phyloP scores from a whole-genome alignment of 352 stramenopile genomes.

The Sclerospora graminicola region DNA sequence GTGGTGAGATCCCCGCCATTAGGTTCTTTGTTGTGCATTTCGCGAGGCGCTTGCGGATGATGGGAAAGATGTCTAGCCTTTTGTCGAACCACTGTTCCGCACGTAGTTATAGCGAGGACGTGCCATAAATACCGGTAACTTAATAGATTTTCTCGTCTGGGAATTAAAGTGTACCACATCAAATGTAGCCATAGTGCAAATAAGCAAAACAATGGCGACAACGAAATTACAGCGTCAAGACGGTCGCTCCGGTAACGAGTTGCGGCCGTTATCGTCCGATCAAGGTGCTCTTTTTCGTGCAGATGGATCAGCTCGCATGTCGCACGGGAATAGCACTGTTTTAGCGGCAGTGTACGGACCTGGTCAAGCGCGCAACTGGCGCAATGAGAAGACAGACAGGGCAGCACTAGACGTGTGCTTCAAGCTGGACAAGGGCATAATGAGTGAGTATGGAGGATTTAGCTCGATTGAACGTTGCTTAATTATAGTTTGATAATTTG shows the following conservation, averaged over 20 bases:
- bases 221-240: constrained; percentile 43
- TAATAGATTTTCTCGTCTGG: no score
- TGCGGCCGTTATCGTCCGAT: constrained; percentile 64
- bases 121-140: no score
- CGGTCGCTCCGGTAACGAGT: constrained; percentile 61
- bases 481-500: neutral
- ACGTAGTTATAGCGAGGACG: no score
- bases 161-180: no score
- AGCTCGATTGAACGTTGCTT: neutral
- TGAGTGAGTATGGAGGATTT: constrained; percentile 30
- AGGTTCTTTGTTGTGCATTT: no score
- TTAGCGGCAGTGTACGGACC: constrained; percentile 69
- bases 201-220: constrained; percentile 28
- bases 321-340: constrained; percentile 62
- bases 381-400: constrained; percentile 50
- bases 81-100: no score
- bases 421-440: constrained; percentile 67
- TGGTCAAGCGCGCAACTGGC: constrained; percentile 61
- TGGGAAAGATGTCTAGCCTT: no score
- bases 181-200: no score
- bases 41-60: no score
- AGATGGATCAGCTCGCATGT: constrained; percentile 71
- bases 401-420: constrained; percentile 69
- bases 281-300: constrained; percentile 70
- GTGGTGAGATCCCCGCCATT: no score